Conservation (phyloP, 257 asterid genomes). For the Verbascum thapsus region DNA sequence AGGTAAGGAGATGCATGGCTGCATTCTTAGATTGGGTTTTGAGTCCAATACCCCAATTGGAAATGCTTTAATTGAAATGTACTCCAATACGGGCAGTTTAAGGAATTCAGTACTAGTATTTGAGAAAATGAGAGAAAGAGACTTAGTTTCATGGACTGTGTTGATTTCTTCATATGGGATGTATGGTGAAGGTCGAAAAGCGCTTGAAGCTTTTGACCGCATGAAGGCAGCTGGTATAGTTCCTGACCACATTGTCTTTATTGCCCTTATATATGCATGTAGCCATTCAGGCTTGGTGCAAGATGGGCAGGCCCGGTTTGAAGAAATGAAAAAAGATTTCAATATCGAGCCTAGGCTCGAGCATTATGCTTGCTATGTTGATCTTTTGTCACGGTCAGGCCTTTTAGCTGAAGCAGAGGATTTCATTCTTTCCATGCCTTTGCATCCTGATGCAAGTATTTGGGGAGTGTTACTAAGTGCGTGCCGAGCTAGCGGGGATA, state of each 20-base stretch:
- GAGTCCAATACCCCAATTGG: slow-evolving; percentile 53
- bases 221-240: slow-evolving; percentile 55
- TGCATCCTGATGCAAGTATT: slow-evolving; percentile 73
- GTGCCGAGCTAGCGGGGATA: slow-evolving; percentile 60
- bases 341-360: slow-evolving; percentile 70
- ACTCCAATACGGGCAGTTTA: slow-evolving; percentile 68
- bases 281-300: slow-evolving; percentile 85
- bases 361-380: slow-evolving; percentile 85
- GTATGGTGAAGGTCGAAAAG: slow-evolving; percentile 82
- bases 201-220: slow-evolving; percentile 59
- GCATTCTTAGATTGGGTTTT: slow-evolving; percentile 57
- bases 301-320: slow-evolving; percentile 68
- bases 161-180: slow-evolving; percentile 77
- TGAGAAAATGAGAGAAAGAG: slow-evolving; percentile 61
- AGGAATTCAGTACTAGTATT: slow-evolving; percentile 53
- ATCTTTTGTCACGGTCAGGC: slow-evolving; percentile 81
- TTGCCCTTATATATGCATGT: slow-evolving; percentile 70
- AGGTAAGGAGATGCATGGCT: slow-evolving; percentile 85
- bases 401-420: slow-evolving; percentile 71
- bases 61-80: slow-evolving; percentile 86
- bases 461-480: slow-evolving; percentile 90
- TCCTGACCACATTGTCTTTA: slow-evolving; percentile 66
- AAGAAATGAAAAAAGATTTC: slow-evolving; percentile 67
- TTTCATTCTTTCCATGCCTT: slow-evolving; percentile 69
- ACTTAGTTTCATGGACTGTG: slow-evolving; percentile 78